Base-by-base conservation (phyloP, 805 yeast genomes). In the Metschnikowia hibisci region DNA sequence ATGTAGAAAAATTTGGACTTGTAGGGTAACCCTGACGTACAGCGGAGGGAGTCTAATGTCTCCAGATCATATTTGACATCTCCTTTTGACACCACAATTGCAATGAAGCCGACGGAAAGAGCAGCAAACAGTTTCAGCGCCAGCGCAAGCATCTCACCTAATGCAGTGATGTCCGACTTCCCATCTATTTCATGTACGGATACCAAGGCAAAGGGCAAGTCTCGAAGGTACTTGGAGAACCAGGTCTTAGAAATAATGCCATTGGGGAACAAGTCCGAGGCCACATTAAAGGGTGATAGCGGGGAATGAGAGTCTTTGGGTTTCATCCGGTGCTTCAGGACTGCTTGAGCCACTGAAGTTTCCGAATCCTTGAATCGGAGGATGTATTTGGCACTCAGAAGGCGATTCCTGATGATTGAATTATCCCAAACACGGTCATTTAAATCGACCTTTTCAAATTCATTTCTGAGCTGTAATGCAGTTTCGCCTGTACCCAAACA, bases 251-350 rank as follows among this genome's bases (percentile, higher is more conserved):
- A 58, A 5, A 70, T 41, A 11, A 60, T 52, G 3, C 64, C 63
- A 37, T 57, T 59, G 25, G 64, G 64, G 30, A 45, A 60, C 29
- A 59, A 43, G 36, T 57, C 62, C 14, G 43, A 67, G n/a, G 51
- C 39, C 2, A 54, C 44, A 39, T 66, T 58, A 52, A 70, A 69
- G 1, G 75, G 76, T 0, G 74, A 69, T 4, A 60, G 38, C 5
- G 31, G 38, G n/a, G 69, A 61, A 43, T 67, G 72, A 4, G 36
- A 47, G 4, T 47, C 51, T 11, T 32, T 26, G 20, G 34, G 14
- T 5, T 14, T 37, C 11, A 16, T 20, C 27, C 45, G 45, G 20
- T 52, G 50, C 4, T 40, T 22, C 13, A 26, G 28, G 9, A 47
- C 37, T 4, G 28, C 27, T 13, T 31, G 33, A 6, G 31, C 43